Conservation (phyloP, 2,329 filamentous ascomycete genomes). For the Neurospora sp. region DNA sequence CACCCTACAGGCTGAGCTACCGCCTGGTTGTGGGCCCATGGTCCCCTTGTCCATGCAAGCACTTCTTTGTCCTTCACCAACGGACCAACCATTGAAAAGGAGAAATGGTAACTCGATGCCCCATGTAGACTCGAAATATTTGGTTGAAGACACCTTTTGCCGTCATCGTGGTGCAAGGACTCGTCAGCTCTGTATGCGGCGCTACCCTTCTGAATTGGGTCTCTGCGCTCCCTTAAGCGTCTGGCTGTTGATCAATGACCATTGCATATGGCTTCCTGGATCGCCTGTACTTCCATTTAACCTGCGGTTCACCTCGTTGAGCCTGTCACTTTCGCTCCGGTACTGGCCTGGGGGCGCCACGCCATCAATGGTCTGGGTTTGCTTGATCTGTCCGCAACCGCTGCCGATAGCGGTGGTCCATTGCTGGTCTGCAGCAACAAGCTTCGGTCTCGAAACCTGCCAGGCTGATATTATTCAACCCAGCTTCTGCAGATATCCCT, state of each 20-base stretch:
- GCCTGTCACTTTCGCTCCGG: neutral
- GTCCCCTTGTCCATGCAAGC: slow-evolving; percentile 9
- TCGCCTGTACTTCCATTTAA: neutral
- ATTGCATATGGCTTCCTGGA: neutral
- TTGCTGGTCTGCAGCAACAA: neutral
- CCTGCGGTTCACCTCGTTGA: neutral
- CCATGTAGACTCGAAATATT: neutral
- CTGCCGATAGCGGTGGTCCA: neutral
- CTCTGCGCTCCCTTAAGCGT: neutral
- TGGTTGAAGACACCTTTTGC: slow-evolving; percentile 12
- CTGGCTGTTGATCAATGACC: neutral
- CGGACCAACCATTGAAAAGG: neutral
- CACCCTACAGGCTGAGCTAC: slow-evolving; percentile 3
- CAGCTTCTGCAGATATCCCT: slow-evolving; percentile 89
- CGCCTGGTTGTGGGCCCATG: neutral
- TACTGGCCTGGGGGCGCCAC: neutral
- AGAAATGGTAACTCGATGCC: neutral
- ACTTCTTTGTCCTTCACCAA: slow-evolving; percentile 3
- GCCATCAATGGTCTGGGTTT: neutral
- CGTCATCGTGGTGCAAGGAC: slow-evolving; percentile 17
- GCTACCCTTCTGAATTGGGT: neutral
- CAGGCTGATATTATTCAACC: slow-evolving; percentile 42
- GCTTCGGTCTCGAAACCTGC: neutral
- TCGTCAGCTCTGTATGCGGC: slow-evolving; percentile 8
- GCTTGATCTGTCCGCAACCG: neutral